These are phyloP conservation scores for Singerocomus inundabilis DNA, from an alignment of 1,284 basidiomycete species.

Conservation along the genomic window DNA sequence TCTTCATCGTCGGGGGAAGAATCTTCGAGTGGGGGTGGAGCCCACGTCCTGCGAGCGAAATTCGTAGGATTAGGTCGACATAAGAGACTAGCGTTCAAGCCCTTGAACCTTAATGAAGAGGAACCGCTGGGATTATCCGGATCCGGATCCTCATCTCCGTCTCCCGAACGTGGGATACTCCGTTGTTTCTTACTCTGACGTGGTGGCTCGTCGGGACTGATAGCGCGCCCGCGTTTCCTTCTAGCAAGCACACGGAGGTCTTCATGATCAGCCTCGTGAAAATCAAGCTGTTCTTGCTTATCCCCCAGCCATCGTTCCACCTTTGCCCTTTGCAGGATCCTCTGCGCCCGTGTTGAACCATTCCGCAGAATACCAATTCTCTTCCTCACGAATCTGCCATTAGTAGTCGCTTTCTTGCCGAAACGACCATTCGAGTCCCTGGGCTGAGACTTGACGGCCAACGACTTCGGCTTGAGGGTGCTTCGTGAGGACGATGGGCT, in stretches of 20 bases:
- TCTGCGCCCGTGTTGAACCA: slow-evolving; percentile 39
- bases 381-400: slow-evolving; percentile 48
- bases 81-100: slow-evolving; percentile 33
- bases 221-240: slow-evolving; percentile 27
- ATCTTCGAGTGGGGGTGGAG: slow-evolving; percentile 30
- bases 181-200: slow-evolving; percentile 31
- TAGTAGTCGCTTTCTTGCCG: slow-evolving; percentile 49
- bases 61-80: slow-evolving; percentile 35
- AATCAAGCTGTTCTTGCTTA: slow-evolving; percentile 22
- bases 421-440: slow-evolving; percentile 50
- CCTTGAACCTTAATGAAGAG: slow-evolving; percentile 30
- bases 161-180: slow-evolving; percentile 14
- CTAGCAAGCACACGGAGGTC: slow-evolving; percentile 10
- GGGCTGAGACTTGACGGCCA: slow-evolving; percentile 50
- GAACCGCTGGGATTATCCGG: slow-evolving; percentile 31
- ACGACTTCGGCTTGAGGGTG: slow-evolving; percentile 41
- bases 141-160: slow-evolving; percentile 31
- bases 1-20: slow-evolving; percentile 34
- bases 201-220: slow-evolving; percentile 24
- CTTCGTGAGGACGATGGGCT: slow-evolving; percentile 30
- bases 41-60: slow-evolving; percentile 40
- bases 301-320: slow-evolving; percentile 36
- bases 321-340: slow-evolving; percentile 42
- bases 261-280: slow-evolving; percentile 22
- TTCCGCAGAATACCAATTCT: slow-evolving; percentile 29